Percentiles rank a stretch among this genome's conserved stretches.
Evolutionary conservation across 1,284 basidiomycete species (phyloP).

Genomic region (Fereydounia khargensis): DNA sequence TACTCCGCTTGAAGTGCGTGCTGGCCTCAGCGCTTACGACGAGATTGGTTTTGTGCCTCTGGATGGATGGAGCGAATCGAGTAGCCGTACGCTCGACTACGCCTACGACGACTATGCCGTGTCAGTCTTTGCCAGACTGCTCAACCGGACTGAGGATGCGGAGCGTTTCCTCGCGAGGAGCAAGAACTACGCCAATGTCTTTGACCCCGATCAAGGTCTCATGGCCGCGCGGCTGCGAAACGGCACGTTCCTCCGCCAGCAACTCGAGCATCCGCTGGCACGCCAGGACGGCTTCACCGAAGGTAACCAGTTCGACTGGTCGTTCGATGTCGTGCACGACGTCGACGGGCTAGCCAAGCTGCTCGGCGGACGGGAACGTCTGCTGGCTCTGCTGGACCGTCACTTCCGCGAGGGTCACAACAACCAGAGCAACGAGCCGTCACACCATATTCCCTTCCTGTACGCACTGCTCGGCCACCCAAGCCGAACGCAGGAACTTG

Average conservation of each 20-base stretch:
- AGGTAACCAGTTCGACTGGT: conserved; percentile 65
- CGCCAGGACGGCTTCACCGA: conserved; percentile 74
- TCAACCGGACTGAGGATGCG: conserved; percentile 62
- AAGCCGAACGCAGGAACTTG: conserved; percentile 69
- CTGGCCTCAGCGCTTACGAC: conserved; percentile 71
- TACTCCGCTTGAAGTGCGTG: conserved; percentile 65
- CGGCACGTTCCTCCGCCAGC: conserved; percentile 59
- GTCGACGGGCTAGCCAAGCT: conserved; percentile 66
- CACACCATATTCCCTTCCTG: conserved; percentile 78
- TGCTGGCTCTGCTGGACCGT: conserved; percentile 70
- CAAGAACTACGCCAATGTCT: conserved; percentile 65
- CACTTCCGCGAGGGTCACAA: conserved; percentile 79
- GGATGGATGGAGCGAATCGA: conserved; percentile 61
- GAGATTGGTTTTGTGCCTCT: conserved; percentile 73
- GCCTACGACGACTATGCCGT: conserved; percentile 76
- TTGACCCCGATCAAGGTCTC: conserved; percentile 71
- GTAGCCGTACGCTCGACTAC: conserved; percentile 62
- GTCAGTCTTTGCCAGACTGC: conserved; percentile 66
- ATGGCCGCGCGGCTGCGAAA: conserved; percentile 74
- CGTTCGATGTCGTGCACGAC: conserved; percentile 59
- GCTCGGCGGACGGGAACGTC: conserved; percentile 67
- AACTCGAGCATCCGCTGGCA: conserved; percentile 63
- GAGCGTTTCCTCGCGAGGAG: conserved; percentile 65
- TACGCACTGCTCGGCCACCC: conserved; percentile 72
- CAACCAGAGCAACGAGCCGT: conserved; percentile 78